Base-by-base conservation (phyloP, 768 basidiomycete species). In the Rhodotorula babjevae region DNA sequence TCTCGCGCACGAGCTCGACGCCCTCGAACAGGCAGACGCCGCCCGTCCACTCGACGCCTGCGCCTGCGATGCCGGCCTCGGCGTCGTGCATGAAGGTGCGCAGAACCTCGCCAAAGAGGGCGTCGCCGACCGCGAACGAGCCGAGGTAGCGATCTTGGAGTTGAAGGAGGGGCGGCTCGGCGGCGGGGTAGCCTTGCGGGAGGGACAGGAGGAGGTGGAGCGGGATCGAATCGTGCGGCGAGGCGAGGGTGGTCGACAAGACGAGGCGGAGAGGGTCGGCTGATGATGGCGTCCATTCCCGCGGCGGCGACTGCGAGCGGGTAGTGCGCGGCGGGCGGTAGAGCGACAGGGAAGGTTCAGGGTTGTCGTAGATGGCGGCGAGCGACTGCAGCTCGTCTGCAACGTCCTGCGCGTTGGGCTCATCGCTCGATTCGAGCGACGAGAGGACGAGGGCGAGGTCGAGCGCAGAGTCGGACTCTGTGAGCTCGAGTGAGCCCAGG, bases 1-100 rank as follows among this genome's bases (percentile, higher is more conserved):
- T 82, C 60, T 92, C 90, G 44, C 89, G 80, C 18, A 90, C 86
- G 76, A 84, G 87, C 80, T 92, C 90, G 40, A 93, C 80, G 19
- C 92, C 92, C 73, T 94, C 92, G 78, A 93, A 94, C 21, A 93
- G 89, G 74, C 90, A 92, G 27, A 93, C 88, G 2, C 83, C 84
- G 44, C 88, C 91, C 33, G 85, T 82, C 87, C 89, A 94, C 74
- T 91, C 89, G n/a, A 91, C 85, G 31, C 53, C 60, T 1, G 25
- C 44, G 11, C 60, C 64, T 8, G 33, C 7, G 44, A 19, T 40
- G 2, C 15, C 77, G 14, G 89, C 90, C 27, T 69, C 70, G 65
- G 84, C 85, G 31, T 84, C 78, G 8, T 92, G 92, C 66, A 93
- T 91, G 79, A 86, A 94, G 0, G 90, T 93, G 52, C 89, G 86